A percentile compares a stretch with the other conserved stretches of the same genome.
Conservation (phyloP, 306 rosid species). For the Coriaria nepalensis region DNA sequence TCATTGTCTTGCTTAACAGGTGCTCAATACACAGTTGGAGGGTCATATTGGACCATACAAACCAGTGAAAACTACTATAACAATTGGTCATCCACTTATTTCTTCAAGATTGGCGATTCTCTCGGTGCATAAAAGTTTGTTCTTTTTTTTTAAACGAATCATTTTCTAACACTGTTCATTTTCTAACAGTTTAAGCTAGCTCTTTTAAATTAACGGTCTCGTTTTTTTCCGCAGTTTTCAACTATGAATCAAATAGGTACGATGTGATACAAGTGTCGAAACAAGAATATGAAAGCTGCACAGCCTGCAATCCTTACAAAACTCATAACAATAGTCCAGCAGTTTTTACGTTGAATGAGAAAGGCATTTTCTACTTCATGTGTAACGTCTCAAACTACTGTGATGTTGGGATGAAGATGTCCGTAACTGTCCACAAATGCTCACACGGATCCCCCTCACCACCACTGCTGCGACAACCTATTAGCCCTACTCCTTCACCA, state of each 20-base stretch:
- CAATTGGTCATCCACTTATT: slow-evolving; percentile 26
- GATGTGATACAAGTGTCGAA: slow-evolving; percentile 28
- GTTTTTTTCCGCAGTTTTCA: slow-evolving; percentile 19
- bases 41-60: slow-evolving; percentile 22
- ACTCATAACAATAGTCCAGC: slow-evolving; percentile 20
- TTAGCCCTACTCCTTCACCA: slow-evolving; percentile 9
- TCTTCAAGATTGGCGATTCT: slow-evolving; percentile 28
- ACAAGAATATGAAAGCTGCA: slow-evolving; percentile 32
- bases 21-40: slow-evolving; percentile 22
- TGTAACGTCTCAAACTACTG: slow-evolving; percentile 30
- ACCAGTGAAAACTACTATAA: slow-evolving; percentile 7
- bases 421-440: slow-evolving; percentile 20
- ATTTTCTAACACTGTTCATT: not conserved
- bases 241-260: slow-evolving; percentile 17
- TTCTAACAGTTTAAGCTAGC: too few relatives aligned
- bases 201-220: not conserved
- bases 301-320: slow-evolving; percentile 18
- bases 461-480: not conserved
- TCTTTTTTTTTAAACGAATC: not conserved
- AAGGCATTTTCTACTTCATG: slow-evolving; percentile 25
- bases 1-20: slow-evolving; percentile 14
- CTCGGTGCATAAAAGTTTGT: slow-evolving; percentile 11
- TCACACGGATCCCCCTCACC: not conserved
- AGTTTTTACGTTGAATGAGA: slow-evolving; percentile 9
- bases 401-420: slow-evolving; percentile 21